Conservation (phyloP, 257 asterid genomes). For the Primulina huaijiensis region DNA sequence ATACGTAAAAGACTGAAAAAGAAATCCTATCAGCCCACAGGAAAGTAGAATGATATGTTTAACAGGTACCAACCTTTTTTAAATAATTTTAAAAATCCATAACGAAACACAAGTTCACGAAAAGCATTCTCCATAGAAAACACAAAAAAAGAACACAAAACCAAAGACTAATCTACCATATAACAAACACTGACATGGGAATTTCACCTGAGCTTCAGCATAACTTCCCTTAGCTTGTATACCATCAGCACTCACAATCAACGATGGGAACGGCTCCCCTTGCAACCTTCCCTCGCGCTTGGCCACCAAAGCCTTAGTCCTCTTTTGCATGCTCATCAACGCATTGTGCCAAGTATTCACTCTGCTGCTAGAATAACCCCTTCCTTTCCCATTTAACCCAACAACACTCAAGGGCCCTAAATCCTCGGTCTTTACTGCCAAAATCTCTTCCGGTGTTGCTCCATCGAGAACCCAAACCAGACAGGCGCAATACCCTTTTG, state of each 20-base stretch:
- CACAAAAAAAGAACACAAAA: conserved; percentile 6
- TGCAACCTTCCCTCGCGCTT: conserved; percentile 55
- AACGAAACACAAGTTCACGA: conserved; percentile 24
- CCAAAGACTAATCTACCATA: background rate
- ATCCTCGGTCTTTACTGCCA: conserved; percentile 73
- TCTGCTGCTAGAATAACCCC: conserved; percentile 48
- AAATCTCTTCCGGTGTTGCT: conserved; percentile 56
- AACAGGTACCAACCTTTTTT: background rate
- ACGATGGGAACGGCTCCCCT: conserved; percentile 66
- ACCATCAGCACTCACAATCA: conserved; percentile 60
- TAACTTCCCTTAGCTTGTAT: conserved; percentile 81
- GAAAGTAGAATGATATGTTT: conserved; percentile 4
- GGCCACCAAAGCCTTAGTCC: conserved; percentile 62
- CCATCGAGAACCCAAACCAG: conserved; percentile 86
- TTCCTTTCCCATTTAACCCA: conserved; percentile 45
- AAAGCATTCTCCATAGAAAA: background rate
- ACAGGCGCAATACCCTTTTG: conserved; percentile 87
- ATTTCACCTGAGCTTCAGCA: conserved; percentile 84
- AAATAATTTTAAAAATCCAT: background rate
- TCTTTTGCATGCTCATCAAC: conserved; percentile 85
- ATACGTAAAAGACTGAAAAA: background rate
- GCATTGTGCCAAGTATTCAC: conserved; percentile 94
- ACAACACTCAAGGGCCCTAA: conserved; percentile 55
- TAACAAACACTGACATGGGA: background rate
- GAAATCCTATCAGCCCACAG: background rate